phyloP scores from a whole-genome alignment of 192 early-diverging fungal species.

The Coemansia sp. region DNA sequence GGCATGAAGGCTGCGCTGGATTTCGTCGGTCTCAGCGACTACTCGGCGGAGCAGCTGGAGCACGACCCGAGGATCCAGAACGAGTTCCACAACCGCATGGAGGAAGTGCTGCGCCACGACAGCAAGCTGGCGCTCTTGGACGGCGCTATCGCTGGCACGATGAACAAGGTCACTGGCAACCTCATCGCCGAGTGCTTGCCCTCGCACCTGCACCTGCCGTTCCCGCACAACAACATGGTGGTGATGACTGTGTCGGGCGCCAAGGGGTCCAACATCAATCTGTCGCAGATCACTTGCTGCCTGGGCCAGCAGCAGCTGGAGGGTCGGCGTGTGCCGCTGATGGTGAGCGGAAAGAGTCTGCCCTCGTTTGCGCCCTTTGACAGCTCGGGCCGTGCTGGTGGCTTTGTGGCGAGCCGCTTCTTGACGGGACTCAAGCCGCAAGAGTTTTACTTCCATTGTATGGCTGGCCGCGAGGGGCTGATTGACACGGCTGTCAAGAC shows the following conservation, averaged over 20 bases:
- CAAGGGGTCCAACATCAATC: slow-evolving; percentile 95
- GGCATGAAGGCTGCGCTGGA: slow-evolving; percentile 75
- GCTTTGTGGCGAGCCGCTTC: slow-evolving; percentile 96
- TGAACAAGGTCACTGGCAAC: slow-evolving; percentile 78
- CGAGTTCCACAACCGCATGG: slow-evolving; percentile 75
- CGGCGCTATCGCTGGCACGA: slow-evolving; percentile 78
- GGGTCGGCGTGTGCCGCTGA: slow-evolving; percentile 95
- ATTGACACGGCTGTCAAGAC: slow-evolving; percentile 99
- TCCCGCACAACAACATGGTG: slow-evolving; percentile 99
- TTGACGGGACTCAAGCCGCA: slow-evolving; percentile 98
- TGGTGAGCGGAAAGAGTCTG: slow-evolving; percentile 95
- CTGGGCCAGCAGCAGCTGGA: slow-evolving; percentile 98
- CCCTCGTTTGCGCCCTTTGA: slow-evolving; percentile 94
- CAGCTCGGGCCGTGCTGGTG: slow-evolving; percentile 87
- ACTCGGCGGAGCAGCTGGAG: slow-evolving; percentile 42
- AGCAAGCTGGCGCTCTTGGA: slow-evolving; percentile 88
- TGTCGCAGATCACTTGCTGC: slow-evolving; percentile 95
- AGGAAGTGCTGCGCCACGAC: slow-evolving; percentile 83
- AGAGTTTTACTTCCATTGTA: slow-evolving; percentile 89
- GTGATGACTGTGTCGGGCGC: slow-evolving; percentile 98
- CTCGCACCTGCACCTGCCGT: slow-evolving; percentile 55
- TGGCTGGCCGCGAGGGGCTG: slow-evolving; percentile 99
- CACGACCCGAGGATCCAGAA: slow-evolving; percentile 33
- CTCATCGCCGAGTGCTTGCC: slow-evolving; percentile 41
- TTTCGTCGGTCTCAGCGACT: slow-evolving; percentile 69